phyloP scores from a whole-genome alignment of 2,329 filamentous ascomycete species.

The Penicillium crustosum region DNA sequence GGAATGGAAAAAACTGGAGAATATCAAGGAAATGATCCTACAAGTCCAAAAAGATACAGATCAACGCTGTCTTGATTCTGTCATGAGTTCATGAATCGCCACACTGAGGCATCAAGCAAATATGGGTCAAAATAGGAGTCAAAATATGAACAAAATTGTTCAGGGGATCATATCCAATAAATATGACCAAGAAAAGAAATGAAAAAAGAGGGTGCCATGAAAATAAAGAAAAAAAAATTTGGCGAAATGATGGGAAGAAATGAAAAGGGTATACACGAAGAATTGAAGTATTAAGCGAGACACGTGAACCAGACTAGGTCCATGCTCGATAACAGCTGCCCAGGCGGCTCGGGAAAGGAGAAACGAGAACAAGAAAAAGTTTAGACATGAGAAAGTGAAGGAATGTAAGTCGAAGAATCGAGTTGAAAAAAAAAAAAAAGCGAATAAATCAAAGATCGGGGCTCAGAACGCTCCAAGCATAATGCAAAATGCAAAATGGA shows the following conservation, averaged over 20 bases:
- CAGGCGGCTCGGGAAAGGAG: slow-evolving; percentile 22
- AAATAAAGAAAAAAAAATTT: slow-evolving; percentile 14
- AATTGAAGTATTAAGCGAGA: slow-evolving; percentile 25
- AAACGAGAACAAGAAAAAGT: slow-evolving; percentile 14
- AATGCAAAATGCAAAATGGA: slow-evolving; percentile 23
- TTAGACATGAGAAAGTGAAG: slow-evolving; percentile 17
- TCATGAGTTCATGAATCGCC: slow-evolving; percentile 15
- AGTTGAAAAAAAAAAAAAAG: slow-evolving; percentile 13
- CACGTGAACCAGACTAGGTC: slow-evolving; percentile 4
- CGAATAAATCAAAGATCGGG: slow-evolving; percentile 14
- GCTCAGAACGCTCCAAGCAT: slow-evolving; percentile 20
- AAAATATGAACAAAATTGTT: slow-evolving; percentile 6
- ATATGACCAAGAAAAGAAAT: slow-evolving; percentile 19
- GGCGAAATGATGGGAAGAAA: slow-evolving; percentile 14
- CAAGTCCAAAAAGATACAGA: slow-evolving; percentile 1
- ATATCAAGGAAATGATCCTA: neutral
- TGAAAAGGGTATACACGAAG: slow-evolving; percentile 27
- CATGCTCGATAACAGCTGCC: slow-evolving; percentile 25
- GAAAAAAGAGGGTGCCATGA: slow-evolving; percentile 10
- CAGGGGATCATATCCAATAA: slow-evolving; percentile 14
- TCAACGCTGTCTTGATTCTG: slow-evolving; percentile 16
- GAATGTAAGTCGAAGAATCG: slow-evolving; percentile 6
- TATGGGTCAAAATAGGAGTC: neutral
- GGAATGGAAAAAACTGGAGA: neutral
- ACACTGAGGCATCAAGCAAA: slow-evolving; percentile 1